Evolutionary conservation across 2,329 filamentous ascomycete species (phyloP), one percentile per base, ranked within the genome.

Genomic region (Pseudocercospora eumusae): DNA sequence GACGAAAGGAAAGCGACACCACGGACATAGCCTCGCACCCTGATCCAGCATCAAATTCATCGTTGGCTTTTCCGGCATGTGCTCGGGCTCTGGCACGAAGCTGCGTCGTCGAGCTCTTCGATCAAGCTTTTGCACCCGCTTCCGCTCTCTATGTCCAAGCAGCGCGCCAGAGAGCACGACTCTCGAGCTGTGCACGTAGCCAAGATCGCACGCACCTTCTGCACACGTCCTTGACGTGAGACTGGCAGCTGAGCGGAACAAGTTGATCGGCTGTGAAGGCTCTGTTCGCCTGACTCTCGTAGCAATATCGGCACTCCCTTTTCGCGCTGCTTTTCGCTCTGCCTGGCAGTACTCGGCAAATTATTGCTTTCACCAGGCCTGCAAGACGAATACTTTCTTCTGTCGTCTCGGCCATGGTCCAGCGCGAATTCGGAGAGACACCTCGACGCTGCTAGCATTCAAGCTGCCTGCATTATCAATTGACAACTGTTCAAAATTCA

Each of bases 221-320:
- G 56, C 63, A 64, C 18, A 60, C 52, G 6, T n/a, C 31, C 13
- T 23, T 31, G 21, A 64, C 53, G 28, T 64, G 63, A 10, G 28
- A 15, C 8, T 53, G 50, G 36, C 63, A 64, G 33, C 47, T 28
- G 25, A 59, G 55, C 13, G 58, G 59, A 2, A 61, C 27, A 6
- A 45, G 25, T n/a, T 31, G 44, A 10, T 5, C 3, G 8, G 40
- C 21, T 21, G 33, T 20, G 23, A 54, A 62, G 7, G 33, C 40
- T 27, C 58, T 60, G 27, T 33, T 13, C 9, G 45, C 27, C 28
- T 60, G 59, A 1, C 18, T 40, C 53, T 64, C 63, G 56, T 56
- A 64, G 59, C 63, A 64, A 27, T 62, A 62, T 15, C 40, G 23
- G 31, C 63, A 62, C 28, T 64, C 63, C 18, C n/a, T n/a, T n/a